Evolutionary conservation across 805 yeast species (phyloP).

Genomic region (Lipomyces starkeyi): DNA sequence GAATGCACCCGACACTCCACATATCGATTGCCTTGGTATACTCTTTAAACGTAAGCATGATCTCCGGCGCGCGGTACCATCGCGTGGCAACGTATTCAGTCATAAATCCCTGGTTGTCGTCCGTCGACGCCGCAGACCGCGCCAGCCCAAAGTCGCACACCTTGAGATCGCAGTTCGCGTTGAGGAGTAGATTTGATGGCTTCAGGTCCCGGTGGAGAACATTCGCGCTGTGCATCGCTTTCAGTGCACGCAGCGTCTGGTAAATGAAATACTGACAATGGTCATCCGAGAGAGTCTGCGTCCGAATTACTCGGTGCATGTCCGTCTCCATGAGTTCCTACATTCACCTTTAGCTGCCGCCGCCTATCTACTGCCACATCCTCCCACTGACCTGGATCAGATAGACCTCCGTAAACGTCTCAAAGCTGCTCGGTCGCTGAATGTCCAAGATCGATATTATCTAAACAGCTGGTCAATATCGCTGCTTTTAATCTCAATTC

Average conservation of each 20-base stretch:
- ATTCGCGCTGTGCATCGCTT: conserved; percentile 91
- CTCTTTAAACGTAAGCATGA: conserved; percentile 91
- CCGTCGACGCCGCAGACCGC: conserved; percentile 59
- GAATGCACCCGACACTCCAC: conserved; percentile 96
- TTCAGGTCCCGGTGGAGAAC: conserved; percentile 92
- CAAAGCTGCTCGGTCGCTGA: conserved; percentile 79
- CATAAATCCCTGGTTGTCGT: conserved; percentile 79
- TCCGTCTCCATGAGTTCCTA: conserved; percentile 92
- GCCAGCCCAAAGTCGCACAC: conserved; percentile 96
- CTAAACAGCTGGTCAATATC: conserved; percentile 10
- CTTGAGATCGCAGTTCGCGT: conserved; percentile 92
- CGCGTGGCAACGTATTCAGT: conserved; percentile 97
- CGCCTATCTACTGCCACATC: not conserved
- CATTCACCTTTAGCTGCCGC: conserved; percentile 41
- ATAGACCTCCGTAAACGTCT: conserved; percentile 83
- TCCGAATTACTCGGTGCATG: conserved; percentile 76
- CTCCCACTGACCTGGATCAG: conserved; percentile 49
- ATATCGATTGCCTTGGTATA: conserved; percentile 95
- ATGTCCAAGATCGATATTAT: conserved; percentile 88
- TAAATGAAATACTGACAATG: conserved; percentile 93
- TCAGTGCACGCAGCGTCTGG: conserved; percentile 87
- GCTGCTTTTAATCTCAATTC: not conserved
- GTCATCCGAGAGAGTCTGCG: conserved; percentile 86
- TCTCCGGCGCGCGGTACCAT: conserved; percentile 98
- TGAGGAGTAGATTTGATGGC: conserved; percentile 83